Base-by-base conservation (phyloP, 1,284 basidiomycete genomes). In the Anthracocystis setariae region DNA sequence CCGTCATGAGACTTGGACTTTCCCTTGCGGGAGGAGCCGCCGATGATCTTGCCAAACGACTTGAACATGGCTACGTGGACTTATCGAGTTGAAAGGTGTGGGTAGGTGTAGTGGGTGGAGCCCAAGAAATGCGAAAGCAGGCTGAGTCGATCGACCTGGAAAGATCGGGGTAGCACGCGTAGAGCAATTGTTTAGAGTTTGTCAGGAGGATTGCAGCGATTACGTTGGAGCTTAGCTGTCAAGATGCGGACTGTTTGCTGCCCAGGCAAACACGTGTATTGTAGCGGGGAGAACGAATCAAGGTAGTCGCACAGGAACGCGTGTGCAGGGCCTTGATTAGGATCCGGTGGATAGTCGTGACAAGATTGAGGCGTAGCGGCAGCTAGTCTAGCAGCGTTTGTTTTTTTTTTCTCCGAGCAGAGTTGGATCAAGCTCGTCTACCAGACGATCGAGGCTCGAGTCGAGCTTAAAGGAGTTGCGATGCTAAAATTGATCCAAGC, bases 11-110 rank as follows among this genome's bases (percentile, higher is more conserved):
- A 33, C 40, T 80, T 79, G 25, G 74, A 68, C 53, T 79, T 78
- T 48, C 75, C 73, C 58, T 78, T 78, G 23, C 74, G 74, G 47
- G 77, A 78, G 15, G 77, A 77, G 33, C 73, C 76, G 35, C 80
- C 78, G 62, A 82, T 79, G 54, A 80, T 76, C 54, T 78, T 78
- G 35, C 79, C 74, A 33, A 82, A 68, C 5, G 74, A 77, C 48
- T 81, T 80, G 53, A 82, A 78, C 79, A 82, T 81, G 64, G 25
- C 68, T 37, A 53, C 35, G 13, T 37, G 42, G 7, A 32, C n/a
- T 4, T 49, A n/a, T n/a, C 8, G n/a, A 4, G 27, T 21, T 20
- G 39, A 29, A 18, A n/a, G 17, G 32, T 33, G 29, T 23, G 1
- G 7, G 18, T 33, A 21, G n/a, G 39, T n/a, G n/a, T n/a, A n/a